phyloP scores from a whole-genome alignment of 768 basidiomycete genomes.

The Leucocoprinus sp. region DNA sequence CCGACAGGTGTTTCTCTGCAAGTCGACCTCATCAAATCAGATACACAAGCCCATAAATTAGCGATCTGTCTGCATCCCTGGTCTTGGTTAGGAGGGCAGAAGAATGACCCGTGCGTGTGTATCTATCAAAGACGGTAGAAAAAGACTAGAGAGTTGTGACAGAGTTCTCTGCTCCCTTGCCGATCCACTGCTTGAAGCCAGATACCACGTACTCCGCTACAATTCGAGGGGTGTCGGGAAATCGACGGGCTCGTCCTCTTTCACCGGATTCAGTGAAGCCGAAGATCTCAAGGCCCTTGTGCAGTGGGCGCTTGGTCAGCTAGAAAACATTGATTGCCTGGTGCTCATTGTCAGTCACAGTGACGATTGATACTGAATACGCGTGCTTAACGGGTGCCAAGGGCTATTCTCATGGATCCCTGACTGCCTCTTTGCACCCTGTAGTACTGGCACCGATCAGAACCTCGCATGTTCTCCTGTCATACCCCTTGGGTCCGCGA shows the following conservation, averaged over 20 bases:
- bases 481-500: slow-evolving; percentile 68
- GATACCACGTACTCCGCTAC: slow-evolving; percentile 58
- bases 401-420: slow-evolving; percentile 80
- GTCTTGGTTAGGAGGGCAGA: slow-evolving; percentile 76
- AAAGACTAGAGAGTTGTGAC: slow-evolving; percentile 6
- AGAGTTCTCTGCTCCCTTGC: slow-evolving; percentile 41
- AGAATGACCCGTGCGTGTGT: slow-evolving; percentile 63
- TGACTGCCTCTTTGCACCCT: slow-evolving; percentile 63
- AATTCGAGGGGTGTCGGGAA: slow-evolving; percentile 74
- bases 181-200: slow-evolving; percentile 30
- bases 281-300: slow-evolving; percentile 61
- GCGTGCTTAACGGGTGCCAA: slow-evolving; percentile 19
- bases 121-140: neutral
- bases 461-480: slow-evolving; percentile 62
- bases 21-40: slow-evolving; percentile 26
- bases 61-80: slow-evolving; percentile 78
- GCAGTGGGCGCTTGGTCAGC: slow-evolving; percentile 38
- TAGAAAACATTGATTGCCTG: slow-evolving; percentile 39
- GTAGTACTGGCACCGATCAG: slow-evolving; percentile 38
- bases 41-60: slow-evolving; percentile 28
- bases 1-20: slow-evolving; percentile 38
- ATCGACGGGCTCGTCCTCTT: slow-evolving; percentile 65
- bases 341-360: slow-evolving; percentile 47
- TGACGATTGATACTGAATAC: neutral
- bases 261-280: slow-evolving; percentile 65